Percentiles rank a stretch among this genome's conserved stretches.
Conservation (phyloP, 768 basidiomycete species). For the Lactifluus subvellereus region DNA sequence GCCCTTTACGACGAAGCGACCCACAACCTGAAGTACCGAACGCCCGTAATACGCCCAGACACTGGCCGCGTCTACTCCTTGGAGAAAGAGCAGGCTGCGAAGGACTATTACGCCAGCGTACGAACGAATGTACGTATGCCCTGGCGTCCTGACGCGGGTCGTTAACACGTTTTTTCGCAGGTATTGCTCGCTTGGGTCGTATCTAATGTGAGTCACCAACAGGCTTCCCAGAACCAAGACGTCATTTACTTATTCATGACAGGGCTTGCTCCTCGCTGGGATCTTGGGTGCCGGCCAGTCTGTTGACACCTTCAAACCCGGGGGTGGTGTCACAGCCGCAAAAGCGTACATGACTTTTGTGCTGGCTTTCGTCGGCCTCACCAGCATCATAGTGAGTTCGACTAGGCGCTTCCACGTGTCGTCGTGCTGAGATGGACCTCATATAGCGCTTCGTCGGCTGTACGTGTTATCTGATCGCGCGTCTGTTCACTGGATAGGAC, state of each 20-base stretch:
- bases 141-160: not conserved
- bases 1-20: conserved; percentile 81
- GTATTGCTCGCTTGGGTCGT: conserved; percentile 77
- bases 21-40: conserved; percentile 58
- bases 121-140: conserved; percentile 60
- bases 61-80: conserved; percentile 36
- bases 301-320: conserved; percentile 52
- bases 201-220: conserved; percentile 55
- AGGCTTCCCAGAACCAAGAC: not conserved
- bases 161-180: conserved; percentile 28
- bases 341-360: conserved; percentile 79
- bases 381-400: conserved; percentile 51
- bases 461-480: conserved; percentile 46
- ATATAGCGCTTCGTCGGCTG: conserved; percentile 53
- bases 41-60: conserved; percentile 33
- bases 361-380: conserved; percentile 73
- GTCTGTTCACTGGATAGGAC: conserved; percentile 45
- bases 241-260: not conserved
- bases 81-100: conserved; percentile 68
- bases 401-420: not conserved
- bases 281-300: conserved; percentile 61
- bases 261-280: conserved; percentile 64
- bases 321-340: conserved; percentile 46
- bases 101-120: conserved; percentile 85
- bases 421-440: conserved; percentile 22